Base-by-base conservation (phyloP, 495 filamentous ascomycete genomes). In the Lentithecium fluviatile region DNA sequence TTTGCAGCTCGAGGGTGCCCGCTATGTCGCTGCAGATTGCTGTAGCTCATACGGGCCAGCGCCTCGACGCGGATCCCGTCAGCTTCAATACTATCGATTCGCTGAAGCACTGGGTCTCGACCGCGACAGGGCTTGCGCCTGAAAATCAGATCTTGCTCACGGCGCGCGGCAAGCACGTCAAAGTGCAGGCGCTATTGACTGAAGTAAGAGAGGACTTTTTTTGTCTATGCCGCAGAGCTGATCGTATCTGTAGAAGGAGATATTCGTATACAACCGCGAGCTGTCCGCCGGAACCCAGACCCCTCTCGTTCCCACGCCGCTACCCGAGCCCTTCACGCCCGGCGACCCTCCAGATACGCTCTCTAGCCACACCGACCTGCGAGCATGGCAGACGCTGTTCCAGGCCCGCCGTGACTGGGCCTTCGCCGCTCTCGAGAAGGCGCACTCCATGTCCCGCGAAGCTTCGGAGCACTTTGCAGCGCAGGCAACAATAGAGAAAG, bases 21-120 rank as follows among this genome's bases (percentile, higher is more conserved):
- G 73, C 55, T 62, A 91, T 91, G 83, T 85, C 86, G 76, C 78
- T 89, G 71, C 82, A 90, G 74, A 84, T 96, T 74, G 88, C 88
- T 74, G 83, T 94, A 60, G 91, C 89, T 78, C 91, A 94, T 78
- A 88, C 87, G 68, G 91, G 91, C 78, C 85, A 90, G 78, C 85
- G 86, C 77, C 80, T 91, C 70, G 78, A 82, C 67, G 79, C 87
- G 62, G 88, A 95, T 74, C 81, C 82, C 23, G 79, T 82, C 49
- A 81, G 82, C 38, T 68, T 70, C 57, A 62, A 77, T 70, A 87
- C 87, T 19, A 83, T 91, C 60, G 90, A 93, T 59, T 79, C 82
- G 20, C 73, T 90, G 21, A 80, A 80, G 74, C 73, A 76, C 82
- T 88, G 87, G 80, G 84, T 94, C 43, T 76, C 82, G 25, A 78